Conservation (phyloP, 2,329 filamentous ascomycete species). For the Claviceps humidiphila region DNA sequence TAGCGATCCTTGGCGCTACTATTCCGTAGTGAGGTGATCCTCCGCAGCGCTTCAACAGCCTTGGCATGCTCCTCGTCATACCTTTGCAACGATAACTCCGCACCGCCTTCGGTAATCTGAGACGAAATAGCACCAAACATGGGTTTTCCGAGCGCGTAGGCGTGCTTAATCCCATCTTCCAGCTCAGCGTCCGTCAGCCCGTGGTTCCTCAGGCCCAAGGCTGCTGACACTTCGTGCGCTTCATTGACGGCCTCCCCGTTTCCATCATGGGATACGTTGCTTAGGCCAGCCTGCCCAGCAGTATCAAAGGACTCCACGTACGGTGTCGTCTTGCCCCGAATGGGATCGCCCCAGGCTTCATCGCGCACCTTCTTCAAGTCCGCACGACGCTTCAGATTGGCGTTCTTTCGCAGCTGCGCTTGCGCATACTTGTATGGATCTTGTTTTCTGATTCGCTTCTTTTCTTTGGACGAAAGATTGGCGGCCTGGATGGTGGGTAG, state of each 20-base stretch:
- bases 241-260: constrained; percentile 27
- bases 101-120: constrained; percentile 27
- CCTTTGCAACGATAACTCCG: constrained; percentile 21
- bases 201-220: constrained; percentile 55
- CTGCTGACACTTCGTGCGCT: constrained; percentile 30
- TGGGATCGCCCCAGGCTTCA: constrained; percentile 57
- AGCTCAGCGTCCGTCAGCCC: constrained; percentile 59
- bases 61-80: constrained; percentile 48
- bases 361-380: constrained; percentile 54
- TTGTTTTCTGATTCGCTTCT: constrained; percentile 51
- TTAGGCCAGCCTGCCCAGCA: constrained; percentile 34
- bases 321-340: constrained; percentile 66
- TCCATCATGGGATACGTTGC: constrained; percentile 24
- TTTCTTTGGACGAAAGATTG: constrained; percentile 47
- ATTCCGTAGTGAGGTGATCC: constrained; percentile 68
- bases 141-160: constrained; percentile 54
- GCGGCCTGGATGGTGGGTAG: constrained; percentile 52
- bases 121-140: constrained; percentile 22
- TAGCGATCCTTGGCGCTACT: constrained; percentile 65
- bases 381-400: constrained; percentile 63
- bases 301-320: constrained; percentile 74
- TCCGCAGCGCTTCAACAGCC: constrained; percentile 61
- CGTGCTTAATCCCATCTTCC: constrained; percentile 49
- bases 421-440: constrained; percentile 78
- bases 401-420: constrained; percentile 69